phyloP scores from a whole-genome alignment of 169 alveolate genomes.

The Perkinsus olseni region DNA sequence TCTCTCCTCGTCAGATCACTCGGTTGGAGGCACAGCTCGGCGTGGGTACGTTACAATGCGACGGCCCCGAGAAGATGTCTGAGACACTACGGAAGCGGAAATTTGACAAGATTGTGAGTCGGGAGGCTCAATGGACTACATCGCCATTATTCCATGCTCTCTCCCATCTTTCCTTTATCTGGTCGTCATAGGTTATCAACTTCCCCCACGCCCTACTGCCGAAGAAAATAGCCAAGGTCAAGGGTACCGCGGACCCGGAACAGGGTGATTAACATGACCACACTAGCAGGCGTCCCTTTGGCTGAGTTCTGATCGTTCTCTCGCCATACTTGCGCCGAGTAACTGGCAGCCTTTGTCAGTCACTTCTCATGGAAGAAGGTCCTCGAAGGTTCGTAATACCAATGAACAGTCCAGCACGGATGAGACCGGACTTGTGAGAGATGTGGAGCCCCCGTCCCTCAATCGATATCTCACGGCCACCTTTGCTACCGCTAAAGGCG shows the following conservation, averaged over 20 bases:
- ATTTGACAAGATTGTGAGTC: not conserved
- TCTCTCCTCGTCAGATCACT: not conserved
- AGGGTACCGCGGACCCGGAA: not conserved
- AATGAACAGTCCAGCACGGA: not conserved
- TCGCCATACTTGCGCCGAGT: too few relatives aligned
- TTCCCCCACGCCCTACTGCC: not conserved
- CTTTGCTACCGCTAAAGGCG: not conserved
- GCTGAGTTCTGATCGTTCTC: too few relatives aligned
- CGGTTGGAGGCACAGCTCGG: not conserved
- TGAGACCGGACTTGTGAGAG: not conserved
- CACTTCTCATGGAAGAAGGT: too few relatives aligned
- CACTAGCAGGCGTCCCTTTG: not conserved
- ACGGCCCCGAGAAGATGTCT: not conserved
- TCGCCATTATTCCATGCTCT: not conserved
- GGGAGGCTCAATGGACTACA: not conserved
- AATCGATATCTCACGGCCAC: not conserved
- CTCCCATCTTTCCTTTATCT: too few relatives aligned
- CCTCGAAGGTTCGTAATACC: not conserved
- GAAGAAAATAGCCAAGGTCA: not conserved
- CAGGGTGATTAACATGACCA: not conserved
- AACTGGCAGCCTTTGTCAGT: too few relatives aligned
- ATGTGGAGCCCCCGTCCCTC: not conserved
- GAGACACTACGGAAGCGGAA: not conserved
- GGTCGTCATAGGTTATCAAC: not conserved
- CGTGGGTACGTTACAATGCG: not conserved